Conservation (phyloP, 306 rosid genomes). For the Citrullus colocynthis region DNA sequence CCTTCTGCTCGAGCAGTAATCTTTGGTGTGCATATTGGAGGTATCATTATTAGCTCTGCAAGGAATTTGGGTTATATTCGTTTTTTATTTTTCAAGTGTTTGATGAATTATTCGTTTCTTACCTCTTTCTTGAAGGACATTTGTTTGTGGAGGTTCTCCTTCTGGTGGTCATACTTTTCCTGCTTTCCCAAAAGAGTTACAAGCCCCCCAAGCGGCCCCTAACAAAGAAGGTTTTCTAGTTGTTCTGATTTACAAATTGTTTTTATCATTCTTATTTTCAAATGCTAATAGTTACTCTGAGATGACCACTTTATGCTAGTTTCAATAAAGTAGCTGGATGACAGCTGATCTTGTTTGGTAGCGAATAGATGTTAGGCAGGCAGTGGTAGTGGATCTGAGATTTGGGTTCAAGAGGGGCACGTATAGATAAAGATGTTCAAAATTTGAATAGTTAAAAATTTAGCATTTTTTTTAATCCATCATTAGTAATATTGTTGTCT, state of each 20-base stretch:
- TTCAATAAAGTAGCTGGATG: neutral
- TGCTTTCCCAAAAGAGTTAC: constrained; percentile 94
- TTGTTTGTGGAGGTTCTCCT: constrained; percentile 72
- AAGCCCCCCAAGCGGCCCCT: constrained; percentile 93
- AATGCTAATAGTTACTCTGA: neutral
- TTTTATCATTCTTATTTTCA: neutral
- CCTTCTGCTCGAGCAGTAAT: constrained; percentile 84
- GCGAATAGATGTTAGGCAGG: neutral
- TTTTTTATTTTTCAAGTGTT: neutral
- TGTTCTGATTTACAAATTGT: neutral
- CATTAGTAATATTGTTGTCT: neutral
- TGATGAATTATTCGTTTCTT: neutral
- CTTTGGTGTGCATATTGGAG: constrained; percentile 75
- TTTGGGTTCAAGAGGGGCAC: neutral
- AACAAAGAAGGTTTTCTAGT: constrained; percentile 45
- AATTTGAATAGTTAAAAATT: neutral
- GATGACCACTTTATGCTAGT: neutral
- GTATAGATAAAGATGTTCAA: neutral
- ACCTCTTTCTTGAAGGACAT: constrained; percentile 51
- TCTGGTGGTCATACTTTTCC: constrained; percentile 63
- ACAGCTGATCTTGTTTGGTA: neutral
- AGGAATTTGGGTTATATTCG: neutral
- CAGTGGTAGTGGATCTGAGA: neutral
- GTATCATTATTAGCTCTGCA: constrained; percentile 25
- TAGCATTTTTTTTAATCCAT: neutral